Evolutionary conservation across 768 basidiomycete genomes (phyloP), one percentile per base, ranked within the genome.

Genomic region (Leccinum longicurvipes): DNA sequence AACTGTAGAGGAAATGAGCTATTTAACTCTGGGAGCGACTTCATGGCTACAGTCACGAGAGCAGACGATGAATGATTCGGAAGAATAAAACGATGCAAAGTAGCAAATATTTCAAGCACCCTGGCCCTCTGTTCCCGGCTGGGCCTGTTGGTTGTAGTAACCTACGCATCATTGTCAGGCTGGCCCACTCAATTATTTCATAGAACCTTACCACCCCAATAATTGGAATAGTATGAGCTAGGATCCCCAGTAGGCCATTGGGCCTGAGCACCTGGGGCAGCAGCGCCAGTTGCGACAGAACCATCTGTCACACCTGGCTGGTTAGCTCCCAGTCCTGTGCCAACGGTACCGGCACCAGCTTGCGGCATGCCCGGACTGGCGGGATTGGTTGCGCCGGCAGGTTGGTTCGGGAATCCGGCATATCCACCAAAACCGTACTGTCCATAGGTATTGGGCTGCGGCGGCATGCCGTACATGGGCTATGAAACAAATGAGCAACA

Each of bases 381-480:
- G 25, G 69, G 73, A 32, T 67, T 70, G 50, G 81, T 81, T 50
- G 80, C 80, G 42, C 80, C 82, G 24, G 77, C 78, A 23, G 71
- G 70, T 58, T 83, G 84, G 56, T 75, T 82, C 45, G 86, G 83
- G 76, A 87, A 89, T 17, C 84, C 86, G 27, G 82, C 77, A 64
- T 90, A 91, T 23, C 78, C 85, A 63, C 82, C 82, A 67, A 90
- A 93, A 48, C 84, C 86, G 61, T 91, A 89, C 54, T 76, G 76
- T 23, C 85, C 88, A 61, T 93, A 93, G 17, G 82, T 78, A 63
- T 79, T 84, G 28, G 90, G 84, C 67, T 91, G 90, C 12, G 91
- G 91, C 12, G 91, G 91, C 81, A 93, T 89, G 59, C 90, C 88
- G 69, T 93, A 93, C 88, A 92, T 89, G 32, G 91, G 89, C 87